A percentile compares a stretch with the other conserved stretches of the same genome.
These are phyloP conservation scores for Teunomyces kruisii DNA, from an alignment of 805 yeast genomes.

Conservation along the genomic window DNA sequence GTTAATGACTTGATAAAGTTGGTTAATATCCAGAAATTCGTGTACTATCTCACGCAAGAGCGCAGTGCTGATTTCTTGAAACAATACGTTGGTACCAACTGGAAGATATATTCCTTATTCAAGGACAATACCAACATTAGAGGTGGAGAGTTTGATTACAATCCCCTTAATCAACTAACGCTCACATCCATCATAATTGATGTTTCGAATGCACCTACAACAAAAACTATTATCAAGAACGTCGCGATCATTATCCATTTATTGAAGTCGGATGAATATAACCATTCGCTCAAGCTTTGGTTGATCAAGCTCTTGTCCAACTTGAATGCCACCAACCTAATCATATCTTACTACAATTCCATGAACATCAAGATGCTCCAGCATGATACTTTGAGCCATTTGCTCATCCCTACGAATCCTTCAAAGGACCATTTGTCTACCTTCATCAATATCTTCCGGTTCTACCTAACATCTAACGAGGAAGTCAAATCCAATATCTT, in stretches of 20 bases:
- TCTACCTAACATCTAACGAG: constrained; percentile 55
- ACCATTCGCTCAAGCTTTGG: constrained; percentile 73
- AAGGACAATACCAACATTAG: constrained; percentile 28
- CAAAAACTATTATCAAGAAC: constrained; percentile 30
- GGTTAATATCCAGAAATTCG: constrained; percentile 51
- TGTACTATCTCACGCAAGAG: constrained; percentile 21
- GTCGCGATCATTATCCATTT: constrained; percentile 60
- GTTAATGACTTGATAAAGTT: constrained; percentile 18
- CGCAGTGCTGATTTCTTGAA: background rate
- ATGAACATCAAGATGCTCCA: constrained; percentile 75
- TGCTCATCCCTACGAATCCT: constrained; percentile 40
- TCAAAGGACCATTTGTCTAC: constrained; percentile 22
- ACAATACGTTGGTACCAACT: constrained; percentile 6
- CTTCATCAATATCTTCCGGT: constrained; percentile 33
- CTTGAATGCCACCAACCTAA: constrained; percentile 54
- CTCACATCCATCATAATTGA: constrained; percentile 47
- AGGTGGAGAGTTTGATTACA: constrained; percentile 62
- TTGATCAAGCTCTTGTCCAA: constrained; percentile 59
- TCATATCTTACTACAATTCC: constrained; percentile 49
- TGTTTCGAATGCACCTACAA: constrained; percentile 20
- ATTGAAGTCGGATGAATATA: constrained; percentile 58
- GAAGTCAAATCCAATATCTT: constrained; percentile 51
- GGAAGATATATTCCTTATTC: constrained; percentile 35
- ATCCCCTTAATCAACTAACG: constrained; percentile 64
- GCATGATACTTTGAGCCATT: constrained; percentile 61